A percentile compares a stretch with the other conserved stretches of the same genome.
These are phyloP conservation scores for Iberis pinnata DNA, from an alignment of 345 rosid species.

Conservation along the genomic window DNA sequence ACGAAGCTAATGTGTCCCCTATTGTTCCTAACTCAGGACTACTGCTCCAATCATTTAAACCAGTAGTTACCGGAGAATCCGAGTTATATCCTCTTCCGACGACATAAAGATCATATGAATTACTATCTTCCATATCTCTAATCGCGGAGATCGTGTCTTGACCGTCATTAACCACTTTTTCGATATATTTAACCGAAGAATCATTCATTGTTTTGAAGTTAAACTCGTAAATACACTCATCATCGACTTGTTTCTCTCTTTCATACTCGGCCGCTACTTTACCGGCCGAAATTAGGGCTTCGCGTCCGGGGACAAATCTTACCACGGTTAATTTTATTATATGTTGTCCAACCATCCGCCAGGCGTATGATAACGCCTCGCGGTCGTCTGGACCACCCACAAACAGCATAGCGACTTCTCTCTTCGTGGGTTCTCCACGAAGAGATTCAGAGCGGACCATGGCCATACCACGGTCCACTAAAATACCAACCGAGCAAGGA, in stretches of 20 bases:
- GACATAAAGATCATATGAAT: constrained; percentile 37
- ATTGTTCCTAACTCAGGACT: constrained; percentile 50
- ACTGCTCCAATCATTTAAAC: constrained; percentile 41
- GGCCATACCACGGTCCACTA: constrained; percentile 48
- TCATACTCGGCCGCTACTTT: not conserved
- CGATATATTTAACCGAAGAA: constrained; percentile 26
- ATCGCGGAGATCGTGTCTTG: constrained; percentile 33
- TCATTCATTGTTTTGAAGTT: constrained; percentile 34
- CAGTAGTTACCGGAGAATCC: constrained; percentile 31
- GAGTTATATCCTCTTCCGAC: constrained; percentile 45
- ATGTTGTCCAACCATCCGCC: constrained; percentile 43
- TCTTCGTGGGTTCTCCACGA: constrained; percentile 8
- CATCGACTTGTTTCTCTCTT: constrained; percentile 31
- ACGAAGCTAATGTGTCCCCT: constrained; percentile 44
- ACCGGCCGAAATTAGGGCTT: constrained; percentile 3
- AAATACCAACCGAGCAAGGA: constrained; percentile 54
- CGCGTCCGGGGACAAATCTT: constrained; percentile 34
- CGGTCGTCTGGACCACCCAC: constrained; percentile 58
- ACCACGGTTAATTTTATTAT: constrained; percentile 37
- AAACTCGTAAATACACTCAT: constrained; percentile 40
- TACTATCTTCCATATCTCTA: constrained; percentile 28
- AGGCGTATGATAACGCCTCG: constrained; percentile 59
- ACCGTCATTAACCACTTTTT: constrained; percentile 38
- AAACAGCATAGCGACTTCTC: constrained; percentile 36
- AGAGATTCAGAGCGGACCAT: constrained; percentile 10